Evolutionary conservation across 2,329 filamentous ascomycete species (phyloP).

Genomic region (Ciborinia camelliae): DNA sequence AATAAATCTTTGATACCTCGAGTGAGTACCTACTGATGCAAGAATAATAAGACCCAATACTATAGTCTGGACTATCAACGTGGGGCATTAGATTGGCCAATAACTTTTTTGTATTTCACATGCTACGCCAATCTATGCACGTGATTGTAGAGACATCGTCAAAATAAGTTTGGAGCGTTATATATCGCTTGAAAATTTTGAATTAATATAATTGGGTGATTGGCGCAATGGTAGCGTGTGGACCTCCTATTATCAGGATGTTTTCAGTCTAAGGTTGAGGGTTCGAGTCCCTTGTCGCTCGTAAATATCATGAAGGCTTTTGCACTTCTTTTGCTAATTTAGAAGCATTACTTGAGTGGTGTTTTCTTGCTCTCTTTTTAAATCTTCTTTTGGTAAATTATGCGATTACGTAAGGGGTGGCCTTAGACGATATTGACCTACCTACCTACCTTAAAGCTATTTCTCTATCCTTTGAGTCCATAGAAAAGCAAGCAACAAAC

Average conservation of each 20-base stretch:
- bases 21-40: not conserved
- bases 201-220: not conserved
- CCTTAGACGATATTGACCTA: too few relatives aligned
- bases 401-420: too few relatives aligned
- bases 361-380: too few relatives aligned
- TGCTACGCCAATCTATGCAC: not conserved
- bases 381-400: too few relatives aligned
- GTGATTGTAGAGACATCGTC: not conserved
- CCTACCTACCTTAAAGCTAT: too few relatives aligned
- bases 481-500: too few relatives aligned
- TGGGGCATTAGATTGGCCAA: conserved; percentile 1
- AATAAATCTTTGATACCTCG: not conserved
- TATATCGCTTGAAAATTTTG: not conserved
- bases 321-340: not conserved
- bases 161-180: not conserved
- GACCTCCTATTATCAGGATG: conserved; percentile 14
- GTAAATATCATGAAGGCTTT: not conserved
- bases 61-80: not conserved
- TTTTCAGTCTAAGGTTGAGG: conserved; percentile 14
- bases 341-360: not conserved
- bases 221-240: conserved; percentile 18
- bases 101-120: not conserved
- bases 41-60: not conserved
- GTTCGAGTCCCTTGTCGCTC: conserved; percentile 16
- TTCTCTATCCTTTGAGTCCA: too few relatives aligned